Evolutionary conservation across 306 rosid species (phyloP), one percentile per base, ranked within the genome.

Genomic region (Cicer bijugum): DNA sequence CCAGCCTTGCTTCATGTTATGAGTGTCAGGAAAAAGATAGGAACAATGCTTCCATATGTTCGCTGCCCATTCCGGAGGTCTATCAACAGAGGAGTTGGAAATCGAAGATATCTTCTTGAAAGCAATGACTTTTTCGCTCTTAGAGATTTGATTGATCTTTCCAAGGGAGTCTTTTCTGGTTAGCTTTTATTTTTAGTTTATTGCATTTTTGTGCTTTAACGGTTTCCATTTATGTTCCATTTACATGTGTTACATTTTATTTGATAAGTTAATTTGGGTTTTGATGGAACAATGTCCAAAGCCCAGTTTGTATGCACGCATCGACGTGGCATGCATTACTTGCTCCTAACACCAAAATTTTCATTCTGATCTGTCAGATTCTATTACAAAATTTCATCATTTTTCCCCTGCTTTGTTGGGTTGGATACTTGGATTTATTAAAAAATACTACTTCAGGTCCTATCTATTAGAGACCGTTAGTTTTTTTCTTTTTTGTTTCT

Each of bases 91-190:
- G 97, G 91, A 74, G 90, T 95, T 75, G 97, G 99, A 64, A 84
- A 83, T 73, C 85, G 97, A 47, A 90, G 88, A 85, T 91, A 95
- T 86, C 93, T 95, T 77, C 86, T 95, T 47, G 96, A 95, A 76
- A 81, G 90, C 96, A 90, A 87, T 84, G 99, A 95, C 82, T 95
- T 95, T 85, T 95, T 95, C 84, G 91, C 99, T 46, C 86, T 91
- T 50, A 88, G 91, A 87, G 99, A 95, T 83, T 92, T 95, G 76
- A 85, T 95, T 85, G 99, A 95, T 84, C 97, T 95, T 81, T 95
- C 99, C 66, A 95, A 83, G 82, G 99, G 99, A 82, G 88, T 95
- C 77, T 95, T 95, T 88, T 89, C 99, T 53, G 99, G 99, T 95
- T 67, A 76, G 91, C 38, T 74, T 82, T 69, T 74, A 39, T 77